A percentile compares a stretch with the other conserved stretches of the same genome.
These are phyloP conservation scores for Gonapodya prolifera DNA, from an alignment of 192 early-diverging fungal genomes.

Conservation along the genomic window DNA sequence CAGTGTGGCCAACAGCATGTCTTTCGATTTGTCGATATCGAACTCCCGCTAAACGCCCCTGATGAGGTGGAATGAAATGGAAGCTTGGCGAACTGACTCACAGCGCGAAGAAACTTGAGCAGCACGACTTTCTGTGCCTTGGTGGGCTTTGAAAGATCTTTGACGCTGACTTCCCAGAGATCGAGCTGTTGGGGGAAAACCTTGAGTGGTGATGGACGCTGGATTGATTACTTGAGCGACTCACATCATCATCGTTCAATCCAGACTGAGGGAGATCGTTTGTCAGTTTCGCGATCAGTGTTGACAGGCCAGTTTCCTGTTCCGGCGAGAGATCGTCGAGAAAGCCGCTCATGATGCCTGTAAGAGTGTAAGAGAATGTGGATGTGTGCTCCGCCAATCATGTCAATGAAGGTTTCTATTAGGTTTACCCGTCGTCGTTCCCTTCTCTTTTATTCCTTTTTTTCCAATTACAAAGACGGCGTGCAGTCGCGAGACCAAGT, in stretches of 20 bases:
- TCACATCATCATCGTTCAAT: not conserved
- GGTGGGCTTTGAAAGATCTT: not conserved
- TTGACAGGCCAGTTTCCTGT: not conserved
- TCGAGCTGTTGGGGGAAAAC: not conserved
- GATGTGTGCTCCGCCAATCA: too few species aligned
- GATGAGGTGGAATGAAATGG: not conserved
- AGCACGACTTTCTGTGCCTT: slow-evolving; percentile 11
- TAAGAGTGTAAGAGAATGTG: not conserved
- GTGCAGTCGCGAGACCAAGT: too few species aligned
- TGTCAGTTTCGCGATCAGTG: not conserved
- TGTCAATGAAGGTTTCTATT: too few species aligned
- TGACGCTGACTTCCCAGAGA: slow-evolving; percentile 5
- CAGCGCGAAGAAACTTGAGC: slow-evolving; percentile 23
- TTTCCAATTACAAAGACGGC: too few species aligned
- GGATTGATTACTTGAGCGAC: too few species aligned
- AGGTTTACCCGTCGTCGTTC: too few species aligned
- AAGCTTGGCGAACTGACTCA: not conserved
- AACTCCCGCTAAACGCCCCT: slow-evolving; percentile 10
- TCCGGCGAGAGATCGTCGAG: not conserved
- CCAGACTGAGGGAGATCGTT: not conserved
- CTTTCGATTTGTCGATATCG: slow-evolving; percentile 11
- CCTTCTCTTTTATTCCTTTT: too few species aligned
- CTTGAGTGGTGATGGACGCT: too few species aligned
- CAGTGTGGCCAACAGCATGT: slow-evolving; percentile 13
- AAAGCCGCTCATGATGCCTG: not conserved